phyloP scores from a whole-genome alignment of 306 rosid species.

The Pterocarpus santalinus region DNA sequence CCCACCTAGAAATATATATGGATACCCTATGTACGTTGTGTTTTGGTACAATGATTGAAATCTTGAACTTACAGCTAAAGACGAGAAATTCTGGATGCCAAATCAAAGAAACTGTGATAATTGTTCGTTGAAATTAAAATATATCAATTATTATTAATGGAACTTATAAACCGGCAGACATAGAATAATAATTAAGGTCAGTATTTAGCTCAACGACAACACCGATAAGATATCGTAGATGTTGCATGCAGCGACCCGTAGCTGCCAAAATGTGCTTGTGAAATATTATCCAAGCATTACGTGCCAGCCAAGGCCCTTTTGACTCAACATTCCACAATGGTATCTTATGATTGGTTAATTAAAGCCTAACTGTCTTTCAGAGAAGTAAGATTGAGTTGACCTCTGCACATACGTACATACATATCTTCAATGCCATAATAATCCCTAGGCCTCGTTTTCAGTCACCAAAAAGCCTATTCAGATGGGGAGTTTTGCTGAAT shows the following conservation, averaged over 20 bases:
- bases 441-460: not conserved
- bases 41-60: constrained; percentile 31
- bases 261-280: constrained; percentile 36
- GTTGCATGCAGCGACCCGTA: constrained; percentile 36
- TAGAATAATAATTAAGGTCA: not conserved
- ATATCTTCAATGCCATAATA: constrained; percentile 25
- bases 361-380: constrained; percentile 41
- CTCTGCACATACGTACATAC: constrained; percentile 7
- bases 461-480: constrained; percentile 19
- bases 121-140: constrained; percentile 15
- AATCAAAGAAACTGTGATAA: not conserved
- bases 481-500: not conserved
- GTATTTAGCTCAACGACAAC: constrained; percentile 8
- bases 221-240: constrained; percentile 3
- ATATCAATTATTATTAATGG: not conserved
- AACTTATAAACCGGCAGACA: not conserved
- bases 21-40: not conserved
- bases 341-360: constrained; percentile 49
- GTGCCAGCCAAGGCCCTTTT: constrained; percentile 31
- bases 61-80: constrained; percentile 1
- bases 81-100: not conserved
- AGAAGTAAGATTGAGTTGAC: constrained; percentile 50
- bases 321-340: constrained; percentile 55
- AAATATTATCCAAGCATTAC: constrained; percentile 35
- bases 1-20: not conserved